Evolutionary conservation across 495 filamentous ascomycete genomes (phyloP).

Genomic region (Aspergillus bertholletiae): DNA sequence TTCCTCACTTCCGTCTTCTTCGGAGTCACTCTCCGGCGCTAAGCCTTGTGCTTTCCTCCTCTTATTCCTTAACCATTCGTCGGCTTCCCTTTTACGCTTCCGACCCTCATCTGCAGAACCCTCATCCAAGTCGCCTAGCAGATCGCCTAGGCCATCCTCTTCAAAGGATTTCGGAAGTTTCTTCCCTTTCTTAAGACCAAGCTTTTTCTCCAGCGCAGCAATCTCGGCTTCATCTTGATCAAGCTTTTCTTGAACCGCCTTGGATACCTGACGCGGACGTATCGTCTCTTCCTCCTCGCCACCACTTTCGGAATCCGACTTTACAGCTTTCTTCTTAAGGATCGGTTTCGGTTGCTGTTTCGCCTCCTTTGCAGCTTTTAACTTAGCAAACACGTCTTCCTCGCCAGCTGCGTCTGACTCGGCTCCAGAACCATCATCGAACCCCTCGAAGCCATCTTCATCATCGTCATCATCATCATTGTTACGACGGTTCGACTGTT

Average conservation of each 20-base stretch:
- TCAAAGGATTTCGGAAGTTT: conserved; percentile 67
- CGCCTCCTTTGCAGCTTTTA: conserved; percentile 20
- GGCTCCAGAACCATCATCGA: conserved; percentile 20
- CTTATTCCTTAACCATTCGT: conserved; percentile 58
- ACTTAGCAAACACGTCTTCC: conserved; percentile 12
- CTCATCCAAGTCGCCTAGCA: conserved; percentile 68
- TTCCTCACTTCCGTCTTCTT: conserved; percentile 25
- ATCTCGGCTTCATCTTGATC: conserved; percentile 80
- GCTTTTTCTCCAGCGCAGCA: conserved; percentile 79
- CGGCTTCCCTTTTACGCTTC: conserved; percentile 55
- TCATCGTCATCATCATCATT: conserved; percentile 21
- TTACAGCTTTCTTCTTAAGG: conserved; percentile 33
- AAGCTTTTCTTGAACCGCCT: conserved; percentile 60
- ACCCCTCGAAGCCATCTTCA: conserved; percentile 20
- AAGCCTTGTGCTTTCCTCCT: conserved; percentile 60
- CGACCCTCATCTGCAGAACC: conserved; percentile 44
- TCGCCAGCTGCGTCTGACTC: not conserved
- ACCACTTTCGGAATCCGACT: conserved; percentile 9
- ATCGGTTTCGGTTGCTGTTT: conserved; percentile 36
- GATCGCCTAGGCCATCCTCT: conserved; percentile 81
- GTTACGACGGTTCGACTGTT: no score
- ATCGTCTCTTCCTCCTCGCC: conserved; percentile 22
- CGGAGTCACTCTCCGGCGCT: conserved; percentile 23
- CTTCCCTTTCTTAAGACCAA: conserved; percentile 80
- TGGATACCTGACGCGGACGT: conserved; percentile 44